These are phyloP conservation scores for Barbarea vulgaris DNA, from an alignment of 345 rosid species.

Conservation along the genomic window DNA sequence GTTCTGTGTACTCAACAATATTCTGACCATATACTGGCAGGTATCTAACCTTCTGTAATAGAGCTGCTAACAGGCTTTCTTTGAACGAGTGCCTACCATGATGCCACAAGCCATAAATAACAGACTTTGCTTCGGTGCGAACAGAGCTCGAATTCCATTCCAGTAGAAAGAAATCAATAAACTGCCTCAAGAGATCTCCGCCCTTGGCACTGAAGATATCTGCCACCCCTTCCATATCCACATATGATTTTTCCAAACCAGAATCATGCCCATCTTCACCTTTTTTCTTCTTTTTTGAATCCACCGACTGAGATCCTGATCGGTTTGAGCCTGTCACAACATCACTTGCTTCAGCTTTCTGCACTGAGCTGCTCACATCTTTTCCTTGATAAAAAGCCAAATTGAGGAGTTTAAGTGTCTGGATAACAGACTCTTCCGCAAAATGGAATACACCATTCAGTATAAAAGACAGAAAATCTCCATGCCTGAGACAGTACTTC, in stretches of 20 bases:
- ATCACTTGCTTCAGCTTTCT: constrained; percentile 73
- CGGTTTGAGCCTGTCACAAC: constrained; percentile 60
- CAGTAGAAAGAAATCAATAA: constrained; percentile 85
- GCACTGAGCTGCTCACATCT: constrained; percentile 65
- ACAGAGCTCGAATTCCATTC: constrained; percentile 98
- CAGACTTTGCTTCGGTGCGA: constrained; percentile 87
- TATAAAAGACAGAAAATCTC: constrained; percentile 77
- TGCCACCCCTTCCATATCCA: constrained; percentile 88
- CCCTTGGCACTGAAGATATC: constrained; percentile 75
- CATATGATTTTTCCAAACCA: constrained; percentile 73
- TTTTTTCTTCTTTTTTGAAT: constrained; percentile 92
- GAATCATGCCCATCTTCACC: constrained; percentile 86
- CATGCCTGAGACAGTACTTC: constrained; percentile 88
- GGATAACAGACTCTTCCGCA: constrained; percentile 91
- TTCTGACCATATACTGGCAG: constrained; percentile 96
- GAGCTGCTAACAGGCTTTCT: constrained; percentile 68
- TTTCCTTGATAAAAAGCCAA: constrained; percentile 91
- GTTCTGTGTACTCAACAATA: constrained; percentile 91
- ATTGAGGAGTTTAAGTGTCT: constrained; percentile 84
- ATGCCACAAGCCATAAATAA: constrained; percentile 94
- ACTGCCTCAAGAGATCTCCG: constrained; percentile 79
- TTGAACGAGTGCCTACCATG: constrained; percentile 83
- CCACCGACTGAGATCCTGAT: constrained; percentile 63
- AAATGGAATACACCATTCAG: constrained; percentile 80
- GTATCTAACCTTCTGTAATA: constrained; percentile 67